Base-by-base conservation (phyloP, 1,139 yeast species). In the Blastobotrys serpentis region DNA sequence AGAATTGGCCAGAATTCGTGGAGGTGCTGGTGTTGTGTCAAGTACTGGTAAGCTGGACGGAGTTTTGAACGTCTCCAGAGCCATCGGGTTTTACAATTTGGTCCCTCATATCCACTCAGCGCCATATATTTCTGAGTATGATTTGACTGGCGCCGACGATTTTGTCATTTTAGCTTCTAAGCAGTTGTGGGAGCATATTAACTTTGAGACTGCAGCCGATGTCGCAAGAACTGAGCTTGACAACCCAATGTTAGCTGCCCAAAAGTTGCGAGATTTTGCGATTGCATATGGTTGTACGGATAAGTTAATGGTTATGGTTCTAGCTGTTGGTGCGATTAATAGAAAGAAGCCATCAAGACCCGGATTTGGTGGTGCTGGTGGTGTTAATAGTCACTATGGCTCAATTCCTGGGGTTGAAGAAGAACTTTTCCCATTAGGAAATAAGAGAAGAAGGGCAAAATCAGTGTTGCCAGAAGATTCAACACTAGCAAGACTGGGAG, bases 241-340 rank as follows among this genome's bases (percentile, higher is more conserved):
- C 58, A 88, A 88, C 57, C 95, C 96, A 2, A 85, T 88, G 84
- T 67, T 83, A 29, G 97, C 98, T 0, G 98, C 98, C 0, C 95
- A 89, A 60, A 88, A 86, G 62, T 73, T 92, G 57, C 79, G 98
- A 61, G 98, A 94, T 67, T 88, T 86, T 70, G 98, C 98, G 1
- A 81, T 92, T 52, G 84, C 96, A 1, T 92, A 89, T 64, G 98
- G 98, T 19, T 86, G 94, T 33, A 73, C 78, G 4, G 92, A 86
- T 48, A 86, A 87, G 57, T 76, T 87, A n/a, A 81, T 92, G 30
- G 95, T 90, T 2, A 79, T 87, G 67, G 95, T 94, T 14, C 66
- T 92, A 19, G 82, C 92, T 1, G 74, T 87, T 40, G 76, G 78
- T 50, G 67, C 68, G 39, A 66, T 67, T 48, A 57, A 59, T 39